A percentile compares a stretch with the other conserved stretches of the same genome.
These are phyloP conservation scores for Eutrema japonicum DNA, from an alignment of 345 rosid genomes.

Conservation along the genomic window DNA sequence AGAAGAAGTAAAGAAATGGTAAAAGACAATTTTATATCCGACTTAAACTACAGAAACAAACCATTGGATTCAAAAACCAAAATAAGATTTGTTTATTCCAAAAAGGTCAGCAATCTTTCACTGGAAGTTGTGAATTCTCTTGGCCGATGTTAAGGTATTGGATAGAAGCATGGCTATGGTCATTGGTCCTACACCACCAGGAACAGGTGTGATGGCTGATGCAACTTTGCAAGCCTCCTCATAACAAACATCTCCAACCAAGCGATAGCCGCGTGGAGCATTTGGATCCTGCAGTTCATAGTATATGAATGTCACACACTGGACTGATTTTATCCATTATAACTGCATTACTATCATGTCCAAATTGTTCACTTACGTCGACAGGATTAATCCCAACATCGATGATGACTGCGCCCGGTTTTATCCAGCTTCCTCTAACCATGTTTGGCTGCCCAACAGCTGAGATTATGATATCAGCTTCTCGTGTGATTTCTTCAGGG, in stretches of 20 bases:
- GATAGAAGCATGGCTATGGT: constrained; percentile 89
- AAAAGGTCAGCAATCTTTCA: constrained; percentile 7
- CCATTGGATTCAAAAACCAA: no score
- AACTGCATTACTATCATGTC: not conserved
- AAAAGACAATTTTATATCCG: not conserved
- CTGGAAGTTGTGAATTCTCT: constrained; percentile 59
- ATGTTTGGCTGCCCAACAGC: constrained; percentile 85
- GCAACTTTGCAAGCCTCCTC: constrained; percentile 80
- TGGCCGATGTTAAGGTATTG: constrained; percentile 64
- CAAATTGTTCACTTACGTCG: constrained; percentile 51
- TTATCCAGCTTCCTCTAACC: constrained; percentile 88
- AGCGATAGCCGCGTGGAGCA: constrained; percentile 64
- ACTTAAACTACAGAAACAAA: no score
- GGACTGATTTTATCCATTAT: not conserved
- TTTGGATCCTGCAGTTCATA: constrained; percentile 54
- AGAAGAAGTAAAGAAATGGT: not conserved
- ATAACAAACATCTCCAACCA: constrained; percentile 83
- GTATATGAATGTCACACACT: not conserved
- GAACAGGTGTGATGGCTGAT: constrained; percentile 81
- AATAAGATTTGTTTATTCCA: no score
- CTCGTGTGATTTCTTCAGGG: constrained; percentile 68
- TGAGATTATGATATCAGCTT: constrained; percentile 80
- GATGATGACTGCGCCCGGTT: constrained; percentile 84
- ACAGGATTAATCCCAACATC: constrained; percentile 92
- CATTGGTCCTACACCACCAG: constrained; percentile 96